These are phyloP conservation scores for Solanum pennellii DNA, from an alignment of 257 asterid species.

Conservation along the genomic window DNA sequence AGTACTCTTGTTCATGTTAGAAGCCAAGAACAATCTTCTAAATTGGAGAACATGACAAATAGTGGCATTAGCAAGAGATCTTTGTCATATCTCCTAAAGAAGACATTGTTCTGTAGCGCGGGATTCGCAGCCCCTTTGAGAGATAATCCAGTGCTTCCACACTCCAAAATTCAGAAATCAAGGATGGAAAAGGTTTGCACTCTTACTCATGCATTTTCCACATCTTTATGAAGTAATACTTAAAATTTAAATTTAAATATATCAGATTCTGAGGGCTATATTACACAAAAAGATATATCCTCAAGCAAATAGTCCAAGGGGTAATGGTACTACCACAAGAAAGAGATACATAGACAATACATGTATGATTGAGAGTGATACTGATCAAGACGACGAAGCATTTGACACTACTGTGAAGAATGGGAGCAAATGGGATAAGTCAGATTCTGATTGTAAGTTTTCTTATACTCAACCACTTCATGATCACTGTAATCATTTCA, in stretches of 20 bases:
- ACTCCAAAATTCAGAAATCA: slow-evolving; percentile 37
- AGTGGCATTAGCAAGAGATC: slow-evolving; percentile 37
- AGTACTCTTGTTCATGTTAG: slow-evolving; percentile 11
- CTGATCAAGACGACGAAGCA: neutral
- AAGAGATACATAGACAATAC: slow-evolving; percentile 33
- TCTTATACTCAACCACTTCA: neutral
- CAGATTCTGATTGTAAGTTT: slow-evolving; percentile 77
- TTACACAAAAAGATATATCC: slow-evolving; percentile 64
- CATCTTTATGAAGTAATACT: neutral
- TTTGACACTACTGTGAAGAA: neutral
- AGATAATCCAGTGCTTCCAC: slow-evolving; percentile 28
- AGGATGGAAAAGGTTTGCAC: slow-evolving; percentile 56
- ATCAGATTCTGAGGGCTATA: slow-evolving; percentile 58
- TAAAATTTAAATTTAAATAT: neutral
- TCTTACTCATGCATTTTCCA: neutral
- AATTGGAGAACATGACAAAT: slow-evolving; percentile 5
- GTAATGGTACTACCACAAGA: neutral
- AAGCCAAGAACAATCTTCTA: slow-evolving; percentile 11
- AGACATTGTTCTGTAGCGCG: slow-evolving; percentile 35
- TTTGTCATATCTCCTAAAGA: slow-evolving; percentile 43
- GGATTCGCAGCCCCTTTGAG: slow-evolving; percentile 20
- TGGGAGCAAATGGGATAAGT: slow-evolving; percentile 68
- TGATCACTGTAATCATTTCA: neutral
- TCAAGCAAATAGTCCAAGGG: slow-evolving; percentile 28
- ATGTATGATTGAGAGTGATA: slow-evolving; percentile 10